Percentiles rank a stretch among this genome's conserved stretches.
Conservation (phyloP, 1,284 basidiomycete species). For the Cutaneotrichosporon spelunceum region DNA sequence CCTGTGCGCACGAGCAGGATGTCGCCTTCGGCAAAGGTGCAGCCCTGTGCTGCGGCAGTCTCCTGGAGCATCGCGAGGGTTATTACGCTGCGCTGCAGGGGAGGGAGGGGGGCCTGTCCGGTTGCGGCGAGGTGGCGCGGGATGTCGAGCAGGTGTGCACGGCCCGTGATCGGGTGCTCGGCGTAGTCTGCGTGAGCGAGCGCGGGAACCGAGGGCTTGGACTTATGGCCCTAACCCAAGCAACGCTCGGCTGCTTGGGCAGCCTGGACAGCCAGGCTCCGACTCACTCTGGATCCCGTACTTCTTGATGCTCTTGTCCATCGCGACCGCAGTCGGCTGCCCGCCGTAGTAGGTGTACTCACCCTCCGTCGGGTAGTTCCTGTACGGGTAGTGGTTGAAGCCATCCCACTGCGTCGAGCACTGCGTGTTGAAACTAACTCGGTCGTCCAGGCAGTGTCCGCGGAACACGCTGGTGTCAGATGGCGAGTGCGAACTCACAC, state of each 20-base stretch:
- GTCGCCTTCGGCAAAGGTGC: slow-evolving; percentile 42
- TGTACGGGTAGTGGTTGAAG: slow-evolving; percentile 43
- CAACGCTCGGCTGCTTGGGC: too few species aligned
- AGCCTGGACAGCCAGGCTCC: too few species aligned
- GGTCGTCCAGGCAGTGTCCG: slow-evolving; percentile 35
- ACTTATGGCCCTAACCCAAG: too few species aligned
- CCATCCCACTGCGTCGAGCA: slow-evolving; percentile 52
- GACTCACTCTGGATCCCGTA: slow-evolving; percentile 22
- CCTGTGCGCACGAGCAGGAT: slow-evolving; percentile 49
- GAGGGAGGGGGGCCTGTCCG: slow-evolving; percentile 41
- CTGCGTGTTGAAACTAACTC: slow-evolving; percentile 50
- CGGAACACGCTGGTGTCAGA: slow-evolving; percentile 12
- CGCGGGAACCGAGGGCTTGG: not conserved
- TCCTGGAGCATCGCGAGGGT: slow-evolving; percentile 33
- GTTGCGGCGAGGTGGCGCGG: slow-evolving; percentile 39
- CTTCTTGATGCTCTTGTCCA: slow-evolving; percentile 5
- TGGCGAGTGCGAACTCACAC: slow-evolving; percentile 4
- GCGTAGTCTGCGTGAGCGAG: slow-evolving; percentile 17
- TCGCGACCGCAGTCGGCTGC: slow-evolving; percentile 14
- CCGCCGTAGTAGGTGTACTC: slow-evolving; percentile 22
- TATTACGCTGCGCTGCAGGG: slow-evolving; percentile 34
- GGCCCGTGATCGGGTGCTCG: slow-evolving; percentile 24
- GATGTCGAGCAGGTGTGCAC: slow-evolving; percentile 26
- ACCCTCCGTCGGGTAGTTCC: slow-evolving; percentile 20
- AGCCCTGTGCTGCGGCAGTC: slow-evolving; percentile 33